Percentiles rank a stretch among this genome's conserved stretches.
Conservation (phyloP, 2,329 filamentous ascomycete species). For the Tolypocladium tropicale region DNA sequence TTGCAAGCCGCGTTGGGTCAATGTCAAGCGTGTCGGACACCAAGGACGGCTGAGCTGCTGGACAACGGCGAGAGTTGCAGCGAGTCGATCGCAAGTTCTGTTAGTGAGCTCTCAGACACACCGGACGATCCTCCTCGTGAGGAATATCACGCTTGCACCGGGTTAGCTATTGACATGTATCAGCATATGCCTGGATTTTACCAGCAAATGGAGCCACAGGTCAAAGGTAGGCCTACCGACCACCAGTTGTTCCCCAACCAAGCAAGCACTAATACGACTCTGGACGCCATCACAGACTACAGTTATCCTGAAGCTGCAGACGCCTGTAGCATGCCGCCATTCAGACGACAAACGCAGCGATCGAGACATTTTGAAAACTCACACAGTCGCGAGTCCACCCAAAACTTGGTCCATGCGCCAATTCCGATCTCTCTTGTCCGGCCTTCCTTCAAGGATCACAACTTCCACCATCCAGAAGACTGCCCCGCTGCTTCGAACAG, state of each 20-base stretch:
- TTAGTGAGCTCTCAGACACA: no score
- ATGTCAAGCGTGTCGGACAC: conserved; percentile 1
- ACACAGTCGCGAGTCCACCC: no score
- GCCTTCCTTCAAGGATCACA: conserved; percentile 7
- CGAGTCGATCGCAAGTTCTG: not conserved
- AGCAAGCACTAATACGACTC: not conserved
- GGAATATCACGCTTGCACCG: not conserved
- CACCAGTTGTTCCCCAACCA: no score
- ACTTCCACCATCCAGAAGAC: not conserved
- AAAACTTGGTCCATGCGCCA: conserved; percentile 1
- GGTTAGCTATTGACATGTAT: not conserved
- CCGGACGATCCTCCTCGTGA: no score
- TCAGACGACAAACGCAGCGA: not conserved
- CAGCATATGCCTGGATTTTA: not conserved
- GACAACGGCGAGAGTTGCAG: no score
- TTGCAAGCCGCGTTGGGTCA: not conserved
- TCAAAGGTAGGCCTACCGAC: no score
- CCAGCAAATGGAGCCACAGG: no score
- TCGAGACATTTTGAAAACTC: not conserved
- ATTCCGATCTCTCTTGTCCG: conserved; percentile 12
- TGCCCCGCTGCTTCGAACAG: not conserved
- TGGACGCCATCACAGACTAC: not conserved
- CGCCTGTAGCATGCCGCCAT: not conserved
- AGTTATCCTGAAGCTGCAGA: not conserved
- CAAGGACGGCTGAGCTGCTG: not conserved